These are phyloP conservation scores for Aspergillus sp. DNA, from an alignment of 2,329 filamentous ascomycete species.

Conservation along the genomic window DNA sequence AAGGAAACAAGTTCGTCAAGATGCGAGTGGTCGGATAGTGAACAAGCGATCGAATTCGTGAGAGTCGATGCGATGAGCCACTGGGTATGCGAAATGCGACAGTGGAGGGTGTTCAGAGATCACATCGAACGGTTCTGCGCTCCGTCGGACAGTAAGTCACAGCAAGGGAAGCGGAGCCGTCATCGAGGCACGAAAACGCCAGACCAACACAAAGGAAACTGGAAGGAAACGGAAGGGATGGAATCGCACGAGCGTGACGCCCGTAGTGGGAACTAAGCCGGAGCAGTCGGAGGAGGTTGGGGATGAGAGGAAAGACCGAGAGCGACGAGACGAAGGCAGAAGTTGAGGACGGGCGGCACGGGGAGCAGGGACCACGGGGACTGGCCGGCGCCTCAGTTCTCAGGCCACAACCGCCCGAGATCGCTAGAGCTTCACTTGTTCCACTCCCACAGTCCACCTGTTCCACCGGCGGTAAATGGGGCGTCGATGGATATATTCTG, in stretches of 20 bases:
- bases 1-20: slow-evolving; percentile 22
- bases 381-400: slow-evolving; percentile 13
- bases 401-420: slow-evolving; percentile 6
- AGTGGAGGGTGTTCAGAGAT: slow-evolving; percentile 12
- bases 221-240: slow-evolving; percentile 18
- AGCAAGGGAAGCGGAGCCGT: slow-evolving; percentile 16
- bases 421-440: background rate
- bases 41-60: slow-evolving; percentile 22
- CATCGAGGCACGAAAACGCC: slow-evolving; percentile 26
- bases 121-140: slow-evolving; percentile 21
- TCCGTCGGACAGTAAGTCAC: slow-evolving; percentile 18
- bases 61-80: slow-evolving; percentile 20
- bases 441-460: background rate
- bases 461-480: slow-evolving; percentile 1
- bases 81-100: slow-evolving; percentile 11
- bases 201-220: slow-evolving; percentile 29
- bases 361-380: background rate
- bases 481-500: background rate
- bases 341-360: slow-evolving; percentile 13
- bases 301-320: slow-evolving; percentile 9
- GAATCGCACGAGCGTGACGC: slow-evolving; percentile 21
- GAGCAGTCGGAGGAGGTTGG: slow-evolving; percentile 9
- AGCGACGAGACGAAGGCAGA: slow-evolving; percentile 14
- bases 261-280: slow-evolving; percentile 16
- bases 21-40: slow-evolving; percentile 23